Evolutionary conservation across 1,139 yeast genomes (phyloP), one percentile per base, ranked within the genome.

Genomic region (Blastobotrys malaysiensis): DNA sequence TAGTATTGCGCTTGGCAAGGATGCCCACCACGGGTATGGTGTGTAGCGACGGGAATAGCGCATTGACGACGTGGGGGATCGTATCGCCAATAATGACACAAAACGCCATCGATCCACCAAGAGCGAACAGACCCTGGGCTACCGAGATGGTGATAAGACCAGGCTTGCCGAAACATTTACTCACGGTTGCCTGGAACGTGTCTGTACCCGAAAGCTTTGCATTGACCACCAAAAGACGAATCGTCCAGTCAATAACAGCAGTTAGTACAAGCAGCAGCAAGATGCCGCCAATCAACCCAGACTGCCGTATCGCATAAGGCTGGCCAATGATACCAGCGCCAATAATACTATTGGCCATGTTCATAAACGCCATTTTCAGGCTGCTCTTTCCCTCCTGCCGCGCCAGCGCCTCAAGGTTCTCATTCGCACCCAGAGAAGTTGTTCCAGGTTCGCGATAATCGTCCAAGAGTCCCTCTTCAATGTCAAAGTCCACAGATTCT

Each of bases 291-390:
- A 84, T 60, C 1, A 91, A 69, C 0, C 98, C 98, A 27, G 88
- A 79, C 63, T 89, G 88, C 53, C 79, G 76, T 63, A 91, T 83
- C 0, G 98, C 97, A 64, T 84, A 87, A 1, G 98, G 95, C 63
- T 90, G 95, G 1, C 97, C 97, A 47, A 91, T 89, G 51, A 93
- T 88, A 1, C 97, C 97, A 0, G 98, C 97, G 0, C 98, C 98
- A 13, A 91, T 75, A 56, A 90, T 91, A 14, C 72, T 86, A 70
- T 91, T 91, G 20, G 97, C 95, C 96, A 91, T 90, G 69, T 91
- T 91, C 95, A 91, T 88, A 65, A 91, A 90, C 11, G 97, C 97
- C 90, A 87, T 86, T 58, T 79, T 79, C 79, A 90, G 77, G 58
- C 74, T 78, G n/a, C 74, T 70, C 56, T 72, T 73, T 51, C 64